phyloP scores from a whole-genome alignment of 306 rosid species.

The Senna siamea region DNA sequence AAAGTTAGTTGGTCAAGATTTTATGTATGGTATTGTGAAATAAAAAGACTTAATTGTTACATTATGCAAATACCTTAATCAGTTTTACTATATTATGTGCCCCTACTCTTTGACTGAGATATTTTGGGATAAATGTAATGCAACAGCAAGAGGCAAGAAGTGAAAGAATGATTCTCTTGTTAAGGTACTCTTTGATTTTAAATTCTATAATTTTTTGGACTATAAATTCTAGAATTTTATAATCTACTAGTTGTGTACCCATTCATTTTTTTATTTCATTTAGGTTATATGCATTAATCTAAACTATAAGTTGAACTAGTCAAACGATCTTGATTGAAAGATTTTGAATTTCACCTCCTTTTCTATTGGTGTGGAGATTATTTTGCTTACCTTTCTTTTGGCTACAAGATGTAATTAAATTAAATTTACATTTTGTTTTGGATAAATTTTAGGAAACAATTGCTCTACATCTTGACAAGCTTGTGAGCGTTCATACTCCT shows the following conservation, averaged over 20 bases:
- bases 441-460: conserved; percentile 51
- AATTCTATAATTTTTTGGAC: too few species aligned
- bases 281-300: conserved; percentile 10
- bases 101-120: conserved; percentile 35
- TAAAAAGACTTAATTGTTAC: conserved; percentile 9
- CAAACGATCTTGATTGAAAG: conserved; percentile 22
- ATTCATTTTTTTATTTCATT: conserved; percentile 15
- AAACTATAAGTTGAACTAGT: conserved; percentile 26
- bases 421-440: conserved; percentile 21
- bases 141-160: conserved; percentile 70
- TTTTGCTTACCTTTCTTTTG: conserved; percentile 21
- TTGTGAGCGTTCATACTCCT: conserved; percentile 71
- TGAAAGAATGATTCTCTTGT: conserved; percentile 57
- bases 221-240: conserved; percentile 19
- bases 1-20: conserved; percentile 5
- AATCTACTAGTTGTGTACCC: conserved; percentile 2
- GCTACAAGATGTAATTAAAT: conserved; percentile 14
- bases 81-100: conserved; percentile 17
- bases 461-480: conserved; percentile 51
- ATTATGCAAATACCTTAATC: conserved; percentile 19
- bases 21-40: conserved; percentile 3
- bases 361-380: conserved; percentile 10
- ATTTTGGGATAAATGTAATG: conserved; percentile 46
- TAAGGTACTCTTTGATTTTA: conserved; percentile 58
- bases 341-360: not conserved